A percentile compares a stretch with the other conserved stretches of the same genome.
Conservation (phyloP, 441 rosid genomes). For the Gossypium trilobum region DNA sequence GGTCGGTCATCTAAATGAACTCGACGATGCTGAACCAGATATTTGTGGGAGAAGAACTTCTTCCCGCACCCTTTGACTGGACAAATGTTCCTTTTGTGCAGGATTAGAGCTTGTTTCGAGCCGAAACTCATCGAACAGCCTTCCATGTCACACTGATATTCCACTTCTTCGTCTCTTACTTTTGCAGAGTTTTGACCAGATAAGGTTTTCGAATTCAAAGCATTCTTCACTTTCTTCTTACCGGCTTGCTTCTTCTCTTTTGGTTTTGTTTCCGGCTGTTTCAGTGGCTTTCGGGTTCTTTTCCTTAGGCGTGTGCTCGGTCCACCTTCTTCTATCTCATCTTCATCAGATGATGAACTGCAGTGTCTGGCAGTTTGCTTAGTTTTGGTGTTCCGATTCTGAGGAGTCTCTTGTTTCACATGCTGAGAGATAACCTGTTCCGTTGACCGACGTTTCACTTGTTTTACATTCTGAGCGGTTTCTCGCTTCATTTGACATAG, state of each 20-base stretch:
- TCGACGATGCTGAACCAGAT: slow-evolving; percentile 83
- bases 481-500: slow-evolving; percentile 30
- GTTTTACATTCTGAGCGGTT: slow-evolving; percentile 25
- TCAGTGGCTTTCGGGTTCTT: slow-evolving; percentile 43
- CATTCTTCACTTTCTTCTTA: slow-evolving; percentile 37
- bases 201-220: slow-evolving; percentile 26
- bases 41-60: slow-evolving; percentile 86
- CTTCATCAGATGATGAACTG: slow-evolving; percentile 25
- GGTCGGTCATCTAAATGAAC: slow-evolving; percentile 94
- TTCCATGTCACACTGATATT: slow-evolving; percentile 71
- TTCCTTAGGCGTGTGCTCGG: slow-evolving; percentile 80
- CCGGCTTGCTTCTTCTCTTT: slow-evolving; percentile 44
- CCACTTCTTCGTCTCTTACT: slow-evolving; percentile 43
- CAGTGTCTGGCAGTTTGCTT: slow-evolving; percentile 21
- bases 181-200: slow-evolving; percentile 27
- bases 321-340: slow-evolving; percentile 56
- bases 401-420: slow-evolving; percentile 36
- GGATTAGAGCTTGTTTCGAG: slow-evolving; percentile 55
- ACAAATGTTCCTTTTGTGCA: slow-evolving; percentile 78
- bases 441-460: slow-evolving; percentile 22
- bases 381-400: slow-evolving; percentile 25
- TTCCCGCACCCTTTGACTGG: slow-evolving; percentile 94
- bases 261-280: slow-evolving; percentile 27
- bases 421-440: slow-evolving; percentile 26
- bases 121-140: slow-evolving; percentile 86